Evolutionary conservation across 176 grass and related monocot species (phyloP), one percentile per base, ranked within the genome.

Genomic region (Rhynchospora tenuis): DNA sequence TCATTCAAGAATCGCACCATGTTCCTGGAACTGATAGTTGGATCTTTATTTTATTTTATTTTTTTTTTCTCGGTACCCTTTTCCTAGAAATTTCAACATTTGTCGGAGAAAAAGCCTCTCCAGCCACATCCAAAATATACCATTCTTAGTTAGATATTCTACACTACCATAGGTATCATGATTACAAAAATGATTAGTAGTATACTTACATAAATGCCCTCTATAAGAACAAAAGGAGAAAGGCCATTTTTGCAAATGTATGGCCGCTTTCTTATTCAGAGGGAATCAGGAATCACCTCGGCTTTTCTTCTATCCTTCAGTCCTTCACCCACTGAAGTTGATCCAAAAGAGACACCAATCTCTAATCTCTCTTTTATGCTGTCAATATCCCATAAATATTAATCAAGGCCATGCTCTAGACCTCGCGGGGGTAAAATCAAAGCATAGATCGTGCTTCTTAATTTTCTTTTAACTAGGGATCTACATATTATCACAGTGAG

Each of bases 251-350:
- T 64, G 61, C 20, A n/a, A 27, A 64, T 28, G 24, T 64, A 14
- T 3, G 11, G 11, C 69, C 69, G 12, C 9, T 47, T 73, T 72
- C 4, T 20, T 79, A 79, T 33, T 79, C 51, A 19, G 75, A 79
- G 10, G n/a, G n/a, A n/a, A n/a, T n/a, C n/a, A n/a, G 27, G 19
- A 82, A 26, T 46, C 9, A 24, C 17, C 60, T 65, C 60, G 27
- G 2, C 12, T 47, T 82, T 82, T 82, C 62, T 82, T 82, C 43
- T 63, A 82, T n/a, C n/a, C n/a, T n/a, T n/a, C n/a, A n/a, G n/a
- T 82, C 45, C 14, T 47, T 82, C 3, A 64, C 80, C 80, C 27
- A 64, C 45, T 82, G 42, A 64, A 82, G 80, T 38, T 82, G 80
- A 66, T 64, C 58, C 9, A 20, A 82, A 10, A 82, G 38, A 82